Percentiles rank a stretch among this genome's conserved stretches.
Evolutionary conservation across 306 rosid species (phyloP).

Genomic region (Abrus precatorius): DNA sequence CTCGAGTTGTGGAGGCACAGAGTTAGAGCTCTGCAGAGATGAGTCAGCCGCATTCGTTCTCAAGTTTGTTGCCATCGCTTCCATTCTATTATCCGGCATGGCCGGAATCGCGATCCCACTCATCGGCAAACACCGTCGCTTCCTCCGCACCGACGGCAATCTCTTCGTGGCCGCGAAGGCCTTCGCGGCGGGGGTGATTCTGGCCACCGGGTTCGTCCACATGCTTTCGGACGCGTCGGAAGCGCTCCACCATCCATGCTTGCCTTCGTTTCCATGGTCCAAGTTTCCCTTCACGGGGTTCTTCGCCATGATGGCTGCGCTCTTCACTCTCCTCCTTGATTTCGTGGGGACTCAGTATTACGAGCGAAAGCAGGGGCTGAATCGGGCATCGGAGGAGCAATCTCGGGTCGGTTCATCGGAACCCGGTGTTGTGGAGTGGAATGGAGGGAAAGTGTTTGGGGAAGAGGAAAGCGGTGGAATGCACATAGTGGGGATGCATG

Average conservation of each 20-base stretch:
- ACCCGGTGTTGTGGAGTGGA: conserved; percentile 44
- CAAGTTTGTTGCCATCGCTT: conserved; percentile 76
- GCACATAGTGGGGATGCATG: conserved; percentile 98
- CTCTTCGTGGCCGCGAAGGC: conserved; percentile 82
- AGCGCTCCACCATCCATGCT: conserved; percentile 67
- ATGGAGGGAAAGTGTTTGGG: conserved; percentile 73
- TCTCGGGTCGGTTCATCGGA: conserved; percentile 61
- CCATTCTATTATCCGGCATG: conserved; percentile 76
- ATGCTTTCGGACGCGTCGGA: conserved; percentile 74
- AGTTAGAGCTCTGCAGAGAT: conserved; percentile 65
- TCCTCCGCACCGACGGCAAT: conserved; percentile 79
- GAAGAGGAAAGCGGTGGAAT: conserved; percentile 93
- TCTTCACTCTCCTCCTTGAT: conserved; percentile 83
- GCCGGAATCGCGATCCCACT: conserved; percentile 81
- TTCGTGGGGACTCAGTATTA: conserved; percentile 91
- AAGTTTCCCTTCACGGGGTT: conserved; percentile 89
- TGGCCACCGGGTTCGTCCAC: conserved; percentile 95
- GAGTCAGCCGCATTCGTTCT: conserved; percentile 73
- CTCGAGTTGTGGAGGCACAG: conserved; percentile 60
- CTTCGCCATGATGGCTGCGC: conserved; percentile 90
- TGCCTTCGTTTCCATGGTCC: conserved; percentile 81
- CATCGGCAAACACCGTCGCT: conserved; percentile 64
- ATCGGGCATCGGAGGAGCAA: conserved; percentile 50
- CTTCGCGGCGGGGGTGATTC: conserved; percentile 95
- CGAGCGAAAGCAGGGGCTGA: conserved; percentile 76